These are phyloP conservation scores for Talaromyces sp. DNA, from an alignment of 2,329 filamentous ascomycete genomes.

Conservation along the genomic window DNA sequence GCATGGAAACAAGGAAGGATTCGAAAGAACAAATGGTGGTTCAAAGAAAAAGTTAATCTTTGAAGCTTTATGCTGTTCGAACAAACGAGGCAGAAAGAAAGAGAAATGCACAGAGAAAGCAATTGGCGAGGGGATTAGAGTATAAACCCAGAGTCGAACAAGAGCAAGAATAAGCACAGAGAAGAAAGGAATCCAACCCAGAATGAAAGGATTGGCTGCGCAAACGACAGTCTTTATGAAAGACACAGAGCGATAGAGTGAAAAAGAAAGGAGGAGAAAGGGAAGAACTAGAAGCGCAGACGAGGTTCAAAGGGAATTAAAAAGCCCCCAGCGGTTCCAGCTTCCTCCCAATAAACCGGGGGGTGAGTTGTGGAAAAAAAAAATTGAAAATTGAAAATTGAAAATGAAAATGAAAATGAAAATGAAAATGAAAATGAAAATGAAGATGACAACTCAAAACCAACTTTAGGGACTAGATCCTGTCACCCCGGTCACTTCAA, in stretches of 20 bases:
- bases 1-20: slow-evolving; percentile 9
- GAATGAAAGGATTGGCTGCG: background rate
- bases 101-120: background rate
- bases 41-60: slow-evolving; percentile 8
- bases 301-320: slow-evolving; percentile 15
- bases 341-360: background rate
- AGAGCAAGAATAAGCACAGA: background rate
- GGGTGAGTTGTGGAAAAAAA: background rate
- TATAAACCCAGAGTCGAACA: background rate
- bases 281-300: slow-evolving; percentile 11
- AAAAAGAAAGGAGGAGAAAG: background rate
- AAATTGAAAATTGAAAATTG: background rate
- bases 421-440: background rate
- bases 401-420: slow-evolving; percentile 1
- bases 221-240: background rate
- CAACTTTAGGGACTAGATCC: background rate
- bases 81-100: slow-evolving; percentile 2
- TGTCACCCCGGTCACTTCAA: too few relatives aligned
- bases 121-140: background rate
- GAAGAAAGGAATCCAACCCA: background rate
- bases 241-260: slow-evolving; percentile 1
- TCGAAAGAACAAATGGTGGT: slow-evolving; percentile 11
- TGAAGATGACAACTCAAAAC: too few relatives aligned
- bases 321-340: background rate
- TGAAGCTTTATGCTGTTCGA: background rate